Evolutionary conservation across 2,329 filamentous ascomycete species (phyloP).

Genomic region (Stachybotrys echinatus): DNA sequence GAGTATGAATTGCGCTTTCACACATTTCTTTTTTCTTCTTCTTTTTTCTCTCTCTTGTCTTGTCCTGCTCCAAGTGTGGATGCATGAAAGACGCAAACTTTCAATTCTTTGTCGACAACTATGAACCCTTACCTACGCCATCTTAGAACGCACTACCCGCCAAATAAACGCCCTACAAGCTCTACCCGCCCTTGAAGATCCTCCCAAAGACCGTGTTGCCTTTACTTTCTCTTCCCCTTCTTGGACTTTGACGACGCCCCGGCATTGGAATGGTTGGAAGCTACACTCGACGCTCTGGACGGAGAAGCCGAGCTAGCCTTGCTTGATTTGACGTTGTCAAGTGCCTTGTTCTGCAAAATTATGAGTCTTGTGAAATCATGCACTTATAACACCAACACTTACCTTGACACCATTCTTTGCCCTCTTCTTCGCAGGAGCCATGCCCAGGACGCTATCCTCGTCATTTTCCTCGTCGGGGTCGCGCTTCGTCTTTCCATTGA

Average conservation of each 20-base stretch:
- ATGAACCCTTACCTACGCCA: too few relatives aligned
- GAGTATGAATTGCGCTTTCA: too few relatives aligned
- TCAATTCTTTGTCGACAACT: too few relatives aligned
- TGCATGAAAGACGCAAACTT: too few relatives aligned
- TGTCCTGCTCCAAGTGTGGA: too few relatives aligned
- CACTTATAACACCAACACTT: slow-evolving; percentile 13
- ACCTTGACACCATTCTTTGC: slow-evolving; percentile 85
- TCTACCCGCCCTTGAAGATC: not conserved
- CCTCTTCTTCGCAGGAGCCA: slow-evolving; percentile 91
- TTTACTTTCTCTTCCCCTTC: slow-evolving; percentile 28
- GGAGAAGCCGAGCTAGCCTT: slow-evolving; percentile 72
- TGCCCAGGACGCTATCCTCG: slow-evolving; percentile 72
- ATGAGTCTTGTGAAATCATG: slow-evolving; percentile 8
- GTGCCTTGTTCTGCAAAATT: slow-evolving; percentile 72
- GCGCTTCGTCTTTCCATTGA: slow-evolving; percentile 67
- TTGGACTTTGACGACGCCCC: slow-evolving; percentile 47
- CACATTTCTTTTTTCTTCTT: too few relatives aligned
- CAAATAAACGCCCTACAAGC: not conserved
- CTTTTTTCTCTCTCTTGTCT: too few relatives aligned
- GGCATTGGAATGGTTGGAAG: slow-evolving; percentile 59
- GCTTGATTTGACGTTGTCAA: slow-evolving; percentile 81
- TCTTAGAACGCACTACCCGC: not conserved
- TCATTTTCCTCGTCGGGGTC: slow-evolving; percentile 78
- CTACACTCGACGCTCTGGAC: slow-evolving; percentile 84
- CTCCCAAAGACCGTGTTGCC: not conserved